These are phyloP conservation scores for Metschnikowia henanensis DNA, from an alignment of 805 yeast species.

Conservation along the genomic window DNA sequence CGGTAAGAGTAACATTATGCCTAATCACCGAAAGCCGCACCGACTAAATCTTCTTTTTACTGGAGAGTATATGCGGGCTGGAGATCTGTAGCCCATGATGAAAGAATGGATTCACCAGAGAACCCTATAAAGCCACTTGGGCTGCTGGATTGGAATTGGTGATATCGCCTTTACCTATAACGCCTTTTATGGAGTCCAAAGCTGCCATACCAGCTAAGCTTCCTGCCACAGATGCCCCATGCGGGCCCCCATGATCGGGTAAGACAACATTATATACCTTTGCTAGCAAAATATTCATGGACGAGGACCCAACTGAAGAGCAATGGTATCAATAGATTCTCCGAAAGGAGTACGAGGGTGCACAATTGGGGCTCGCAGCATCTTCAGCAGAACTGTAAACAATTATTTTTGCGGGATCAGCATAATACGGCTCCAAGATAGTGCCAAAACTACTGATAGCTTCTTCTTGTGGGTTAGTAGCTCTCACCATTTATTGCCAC, in stretches of 20 bases:
- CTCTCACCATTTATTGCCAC: conserved; percentile 28
- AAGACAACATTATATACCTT: conserved; percentile 35
- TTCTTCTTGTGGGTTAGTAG: conserved; percentile 21
- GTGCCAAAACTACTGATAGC: conserved; percentile 25
- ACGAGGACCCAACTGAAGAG: conserved; percentile 17
- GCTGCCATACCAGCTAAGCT: conserved; percentile 30
- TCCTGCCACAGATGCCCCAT: conserved; percentile 33
- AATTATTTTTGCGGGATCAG: conserved; percentile 23
- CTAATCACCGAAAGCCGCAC: conserved; percentile 39
- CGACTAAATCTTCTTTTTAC: conserved; percentile 21
- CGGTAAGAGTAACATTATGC: conserved; percentile 33
- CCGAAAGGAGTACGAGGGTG: conserved; percentile 23
- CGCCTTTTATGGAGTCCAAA: conserved; percentile 33
- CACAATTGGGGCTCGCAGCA: conserved; percentile 21
- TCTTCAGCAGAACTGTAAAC: conserved; percentile 24
- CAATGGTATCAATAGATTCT: conserved; percentile 15
- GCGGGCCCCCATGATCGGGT: conserved; percentile 38
- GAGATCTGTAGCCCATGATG: conserved; percentile 39
- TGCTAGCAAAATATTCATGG: conserved; percentile 16
- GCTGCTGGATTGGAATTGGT: conserved; percentile 24
- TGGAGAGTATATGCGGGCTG: conserved; percentile 41
- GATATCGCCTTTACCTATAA: conserved; percentile 18
- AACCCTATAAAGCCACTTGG: conserved; percentile 34
- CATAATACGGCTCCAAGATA: conserved; percentile 23
- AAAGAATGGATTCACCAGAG: conserved; percentile 40